Conservation (phyloP, 176 grass and related monocot species). For the Dactylis glomerata region DNA sequence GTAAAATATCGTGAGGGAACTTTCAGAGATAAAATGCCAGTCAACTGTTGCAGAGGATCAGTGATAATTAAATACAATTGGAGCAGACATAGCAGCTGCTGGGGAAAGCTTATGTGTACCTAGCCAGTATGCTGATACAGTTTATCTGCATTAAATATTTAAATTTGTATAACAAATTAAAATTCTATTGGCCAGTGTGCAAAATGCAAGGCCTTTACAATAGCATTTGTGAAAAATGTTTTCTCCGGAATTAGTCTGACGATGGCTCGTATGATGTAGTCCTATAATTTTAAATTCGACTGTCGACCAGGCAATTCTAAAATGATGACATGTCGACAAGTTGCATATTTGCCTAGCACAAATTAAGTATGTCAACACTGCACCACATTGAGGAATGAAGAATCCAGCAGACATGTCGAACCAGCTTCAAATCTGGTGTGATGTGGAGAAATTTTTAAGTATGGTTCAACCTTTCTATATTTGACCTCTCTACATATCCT, state of each 20-base stretch:
- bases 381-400: not conserved
- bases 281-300: not conserved
- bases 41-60: not conserved
- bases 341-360: too few relatives aligned
- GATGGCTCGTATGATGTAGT: not conserved
- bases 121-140: not conserved
- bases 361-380: not conserved
- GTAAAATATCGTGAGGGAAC: not conserved
- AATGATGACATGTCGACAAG: not conserved
- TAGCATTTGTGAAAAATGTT: not conserved
- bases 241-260: not conserved
- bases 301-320: not conserved
- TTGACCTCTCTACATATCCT: conserved; percentile 26
- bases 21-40: not conserved
- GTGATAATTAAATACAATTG: not conserved
- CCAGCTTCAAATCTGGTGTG: not conserved
- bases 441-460: not conserved
- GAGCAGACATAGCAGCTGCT: not conserved
- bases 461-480: not conserved
- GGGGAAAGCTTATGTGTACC: not conserved
- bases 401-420: not conserved
- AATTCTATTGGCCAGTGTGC: not conserved
- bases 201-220: not conserved
- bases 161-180: not conserved
- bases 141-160: not conserved